Conservation (phyloP, 495 filamentous ascomycete genomes). For the Barbatosphaeria neglecta region DNA sequence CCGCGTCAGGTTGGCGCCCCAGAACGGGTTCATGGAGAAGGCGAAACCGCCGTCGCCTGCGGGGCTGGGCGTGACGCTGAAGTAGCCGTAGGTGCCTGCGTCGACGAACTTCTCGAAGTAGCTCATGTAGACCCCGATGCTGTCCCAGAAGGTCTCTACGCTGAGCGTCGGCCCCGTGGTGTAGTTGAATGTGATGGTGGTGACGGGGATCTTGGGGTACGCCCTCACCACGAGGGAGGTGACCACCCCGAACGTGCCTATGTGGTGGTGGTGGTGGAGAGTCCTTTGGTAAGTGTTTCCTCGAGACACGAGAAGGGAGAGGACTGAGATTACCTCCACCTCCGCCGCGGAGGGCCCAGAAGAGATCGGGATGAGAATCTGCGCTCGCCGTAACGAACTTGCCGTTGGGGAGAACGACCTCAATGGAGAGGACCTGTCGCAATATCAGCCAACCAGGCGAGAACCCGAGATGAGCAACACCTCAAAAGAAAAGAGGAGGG, state of each 20-base stretch:
- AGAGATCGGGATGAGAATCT: conserved; percentile 43
- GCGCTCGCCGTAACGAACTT: conserved; percentile 41
- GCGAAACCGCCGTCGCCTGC: conserved; percentile 18
- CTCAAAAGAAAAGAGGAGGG: not conserved
- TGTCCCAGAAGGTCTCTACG: conserved; percentile 37
- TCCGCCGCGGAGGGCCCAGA: conserved; percentile 54
- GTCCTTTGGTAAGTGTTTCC: not conserved
- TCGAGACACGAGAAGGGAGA: not conserved
- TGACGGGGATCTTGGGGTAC: conserved; percentile 25
- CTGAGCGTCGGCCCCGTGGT: conserved; percentile 19
- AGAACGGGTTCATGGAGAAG: conserved; percentile 37
- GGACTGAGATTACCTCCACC: conserved; percentile 25
- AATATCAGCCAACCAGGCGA: no score
- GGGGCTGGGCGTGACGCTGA: conserved; percentile 16
- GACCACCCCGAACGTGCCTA: conserved; percentile 48
- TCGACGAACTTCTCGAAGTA: conserved; percentile 36
- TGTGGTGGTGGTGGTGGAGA: no score
- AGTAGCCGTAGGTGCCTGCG: conserved; percentile 45
- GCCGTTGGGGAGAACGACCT: conserved; percentile 46
- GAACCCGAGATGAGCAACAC: not conserved
- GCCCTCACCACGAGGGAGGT: conserved; percentile 37
- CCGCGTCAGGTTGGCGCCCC: conserved; percentile 38
- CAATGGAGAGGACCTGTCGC: conserved; percentile 33
- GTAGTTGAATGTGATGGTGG: conserved; percentile 23
- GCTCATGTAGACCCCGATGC: conserved; percentile 30